A percentile compares a stretch with the other conserved stretches of the same genome.
These are phyloP conservation scores for Clonostachys rhizophaga DNA, from an alignment of 2,329 filamentous ascomycete species.

Conservation along the genomic window DNA sequence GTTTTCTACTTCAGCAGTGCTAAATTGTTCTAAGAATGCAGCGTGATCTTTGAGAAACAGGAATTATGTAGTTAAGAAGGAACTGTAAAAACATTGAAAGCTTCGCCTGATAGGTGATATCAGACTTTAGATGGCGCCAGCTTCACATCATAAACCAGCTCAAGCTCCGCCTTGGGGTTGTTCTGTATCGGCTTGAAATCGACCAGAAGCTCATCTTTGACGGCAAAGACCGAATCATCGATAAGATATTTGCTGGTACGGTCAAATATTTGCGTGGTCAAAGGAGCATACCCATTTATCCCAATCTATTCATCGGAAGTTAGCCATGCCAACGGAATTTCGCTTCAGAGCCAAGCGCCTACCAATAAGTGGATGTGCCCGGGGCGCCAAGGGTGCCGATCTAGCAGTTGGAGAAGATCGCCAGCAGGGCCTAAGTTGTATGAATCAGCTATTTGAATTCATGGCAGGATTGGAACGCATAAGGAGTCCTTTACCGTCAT, in stretches of 20 bases:
- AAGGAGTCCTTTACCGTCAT: background rate
- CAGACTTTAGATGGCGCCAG: slow-evolving; percentile 19
- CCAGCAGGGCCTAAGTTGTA: slow-evolving; percentile 15
- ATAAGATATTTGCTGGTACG: slow-evolving; percentile 33
- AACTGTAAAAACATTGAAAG: too few species aligned
- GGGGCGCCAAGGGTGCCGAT: slow-evolving; percentile 26
- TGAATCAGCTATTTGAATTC: slow-evolving; percentile 18
- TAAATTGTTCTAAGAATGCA: too few species aligned
- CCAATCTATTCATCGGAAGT: background rate
- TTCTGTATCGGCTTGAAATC: slow-evolving; percentile 20
- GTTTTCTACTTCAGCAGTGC: too few species aligned
- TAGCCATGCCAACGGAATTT: too few species aligned
- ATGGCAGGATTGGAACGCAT: background rate
- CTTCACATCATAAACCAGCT: slow-evolving; percentile 53
- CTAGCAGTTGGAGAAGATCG: slow-evolving; percentile 22
- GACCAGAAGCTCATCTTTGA: slow-evolving; percentile 36
- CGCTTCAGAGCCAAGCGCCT: background rate
- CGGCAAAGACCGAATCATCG: slow-evolving; percentile 40
- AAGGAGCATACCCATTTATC: slow-evolving; percentile 46
- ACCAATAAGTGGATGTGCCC: slow-evolving; percentile 32
- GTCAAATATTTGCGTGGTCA: slow-evolving; percentile 68
- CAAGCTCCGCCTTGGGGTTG: slow-evolving; percentile 40
- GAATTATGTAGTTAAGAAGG: too few species aligned
- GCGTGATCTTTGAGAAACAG: too few species aligned
- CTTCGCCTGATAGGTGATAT: too few species aligned